Base-by-base conservation (phyloP, 176 grass and related monocot genomes). In the Neostapfia colusana region DNA sequence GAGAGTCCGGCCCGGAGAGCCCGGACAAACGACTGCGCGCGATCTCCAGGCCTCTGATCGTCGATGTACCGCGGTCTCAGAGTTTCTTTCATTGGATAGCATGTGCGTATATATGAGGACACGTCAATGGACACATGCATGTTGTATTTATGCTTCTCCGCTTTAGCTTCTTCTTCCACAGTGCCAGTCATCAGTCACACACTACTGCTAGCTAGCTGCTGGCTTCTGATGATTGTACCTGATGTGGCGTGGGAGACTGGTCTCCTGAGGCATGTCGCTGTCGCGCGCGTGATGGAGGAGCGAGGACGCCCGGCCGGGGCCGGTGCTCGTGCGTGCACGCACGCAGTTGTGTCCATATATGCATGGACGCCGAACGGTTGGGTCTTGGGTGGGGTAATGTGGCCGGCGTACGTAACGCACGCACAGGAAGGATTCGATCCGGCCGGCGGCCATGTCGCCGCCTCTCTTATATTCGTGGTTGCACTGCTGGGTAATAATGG, bases 1-100 rank as follows among this genome's bases (percentile, higher is more conserved):
- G 77, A 76, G 10, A 49, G 63, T 35, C 72, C 64, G n/a, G n/a
- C n/a, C n/a, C n/a, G 40, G 40, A 36, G 72, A 51, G 64, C 42
- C 81, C 15, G 53, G 81, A 60, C 81, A 83, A 83, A 76, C 44
- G 3, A 46, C 9, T 10, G 17, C 45, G 8, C 31, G 0, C 5
- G 1, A 2, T 48, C 16, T 14, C 4, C 11, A 13, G 42, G 10
- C 14, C 11, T 12, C 45, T 31, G 31, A 31, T 31, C n/a, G n/a
- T n/a, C n/a, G n/a, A 31, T 3, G 3, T 16, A 14, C 45, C 3
- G 10, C 44, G 15, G 10, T 46, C 44, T 46, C 44, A 48, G 13
- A 0, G 45, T 48, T 48, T 44, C 15, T 10, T 43, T 10, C 43
- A 14, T 15, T 45, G 39, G 39, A 8, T 41, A 41, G 31, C 31